Conservation (phyloP, 106 monocot genomes). For the Dactylorhiza incarnata region DNA sequence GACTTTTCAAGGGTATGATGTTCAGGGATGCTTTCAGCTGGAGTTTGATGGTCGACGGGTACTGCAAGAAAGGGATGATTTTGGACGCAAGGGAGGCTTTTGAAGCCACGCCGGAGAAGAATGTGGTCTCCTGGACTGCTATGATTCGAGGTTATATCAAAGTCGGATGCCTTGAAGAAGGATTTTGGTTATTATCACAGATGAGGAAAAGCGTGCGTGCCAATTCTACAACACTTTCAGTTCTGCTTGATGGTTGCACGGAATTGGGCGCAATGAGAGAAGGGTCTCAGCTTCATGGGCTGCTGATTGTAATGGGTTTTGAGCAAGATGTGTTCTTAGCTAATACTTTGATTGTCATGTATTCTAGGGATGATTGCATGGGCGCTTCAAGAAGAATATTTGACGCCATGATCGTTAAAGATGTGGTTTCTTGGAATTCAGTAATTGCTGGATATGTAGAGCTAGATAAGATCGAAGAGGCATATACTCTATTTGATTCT, state of each 20-base stretch:
- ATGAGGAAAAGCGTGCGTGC: constrained; percentile 42
- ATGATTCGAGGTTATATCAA: constrained; percentile 41
- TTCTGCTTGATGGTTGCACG: constrained; percentile 42
- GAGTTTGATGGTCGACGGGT: constrained; percentile 57
- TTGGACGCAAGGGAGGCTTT: constrained; percentile 29
- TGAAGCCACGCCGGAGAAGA: constrained; percentile 35
- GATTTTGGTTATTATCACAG: constrained; percentile 21
- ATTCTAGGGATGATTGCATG: constrained; percentile 25
- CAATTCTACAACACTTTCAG: constrained; percentile 41
- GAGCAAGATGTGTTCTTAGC: constrained; percentile 28
- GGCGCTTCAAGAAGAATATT: constrained; percentile 31
- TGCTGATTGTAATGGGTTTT: constrained; percentile 32
- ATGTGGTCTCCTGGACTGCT: constrained; percentile 53
- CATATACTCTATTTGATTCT: constrained; percentile 27
- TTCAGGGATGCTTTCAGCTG: constrained; percentile 42
- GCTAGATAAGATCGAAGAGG: constrained; percentile 33
- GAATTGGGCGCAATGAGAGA: constrained; percentile 13
- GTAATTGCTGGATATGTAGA: constrained; percentile 25
- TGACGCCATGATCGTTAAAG: constrained; percentile 31
- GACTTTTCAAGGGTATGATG: constrained; percentile 28
- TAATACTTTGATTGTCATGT: constrained; percentile 50
- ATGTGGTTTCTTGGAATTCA: constrained; percentile 64
- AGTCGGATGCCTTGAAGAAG: constrained; percentile 29
- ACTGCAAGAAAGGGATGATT: constrained; percentile 36
- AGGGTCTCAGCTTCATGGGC: constrained; percentile 47